Evolutionary conservation across 2,329 filamentous ascomycete species (phyloP).

Genomic region (Diaporthe velutina): DNA sequence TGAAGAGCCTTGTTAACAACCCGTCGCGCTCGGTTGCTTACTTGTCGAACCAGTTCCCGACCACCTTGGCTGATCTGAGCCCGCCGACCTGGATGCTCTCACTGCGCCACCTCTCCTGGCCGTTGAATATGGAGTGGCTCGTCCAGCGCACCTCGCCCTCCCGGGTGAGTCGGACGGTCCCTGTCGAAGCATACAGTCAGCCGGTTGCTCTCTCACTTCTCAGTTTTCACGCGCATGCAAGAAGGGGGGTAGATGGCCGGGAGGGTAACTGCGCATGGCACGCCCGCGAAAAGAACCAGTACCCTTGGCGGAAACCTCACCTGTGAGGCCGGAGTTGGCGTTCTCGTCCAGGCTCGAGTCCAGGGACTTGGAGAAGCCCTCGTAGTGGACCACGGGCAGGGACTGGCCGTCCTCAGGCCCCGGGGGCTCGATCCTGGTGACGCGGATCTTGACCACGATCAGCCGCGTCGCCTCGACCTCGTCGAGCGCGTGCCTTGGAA

Average conservation of each 20-base stretch:
- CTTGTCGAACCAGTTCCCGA: slow-evolving; percentile 86
- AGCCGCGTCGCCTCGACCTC: slow-evolving; percentile 77
- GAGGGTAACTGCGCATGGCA: not conserved
- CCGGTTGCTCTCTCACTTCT: not conserved
- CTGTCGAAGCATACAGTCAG: slow-evolving; percentile 50
- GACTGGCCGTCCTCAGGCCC: slow-evolving; percentile 68
- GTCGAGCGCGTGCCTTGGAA: slow-evolving; percentile 66
- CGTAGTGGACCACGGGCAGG: slow-evolving; percentile 77
- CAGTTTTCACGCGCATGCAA: not conserved
- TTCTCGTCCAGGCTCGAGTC: slow-evolving; percentile 77
- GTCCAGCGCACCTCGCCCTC: slow-evolving; percentile 83
- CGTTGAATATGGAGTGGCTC: slow-evolving; percentile 72
- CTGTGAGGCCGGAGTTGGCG: slow-evolving; percentile 74
- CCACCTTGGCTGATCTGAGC: slow-evolving; percentile 70
- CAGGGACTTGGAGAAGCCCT: slow-evolving; percentile 71
- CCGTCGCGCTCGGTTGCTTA: slow-evolving; percentile 46
- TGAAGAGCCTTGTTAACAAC: not conserved
- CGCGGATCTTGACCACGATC: slow-evolving; percentile 75
- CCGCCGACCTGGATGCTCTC: slow-evolving; percentile 83
- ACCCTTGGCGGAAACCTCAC: slow-evolving; percentile 53
- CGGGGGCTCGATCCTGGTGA: slow-evolving; percentile 71
- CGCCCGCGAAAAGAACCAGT: not conserved
- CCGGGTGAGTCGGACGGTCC: slow-evolving; percentile 73
- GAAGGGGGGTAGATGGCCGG: not conserved
- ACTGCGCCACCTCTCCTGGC: slow-evolving; percentile 80